Evolutionary conservation across 352 stramenopile species (phyloP), one percentile per base, ranked within the genome.

Genomic region (Halophytophthora polymorphica): DNA sequence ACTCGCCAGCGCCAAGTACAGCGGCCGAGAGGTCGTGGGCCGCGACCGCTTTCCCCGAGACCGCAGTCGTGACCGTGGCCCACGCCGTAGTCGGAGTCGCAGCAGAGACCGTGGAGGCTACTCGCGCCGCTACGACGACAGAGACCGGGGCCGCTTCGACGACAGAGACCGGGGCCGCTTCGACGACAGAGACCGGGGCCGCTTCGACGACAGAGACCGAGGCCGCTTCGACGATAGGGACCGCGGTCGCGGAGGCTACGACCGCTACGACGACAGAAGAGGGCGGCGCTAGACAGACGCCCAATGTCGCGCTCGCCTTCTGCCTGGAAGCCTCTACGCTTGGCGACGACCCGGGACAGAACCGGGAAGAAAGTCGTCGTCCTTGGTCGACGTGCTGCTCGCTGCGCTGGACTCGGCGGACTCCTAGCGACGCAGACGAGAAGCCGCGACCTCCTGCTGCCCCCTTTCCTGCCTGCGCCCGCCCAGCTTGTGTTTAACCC

Each of bases 1-100:
- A 41, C 73, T 85, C 47, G 83, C 83, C 17, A 91, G 80, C 57
- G 64, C 68, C 45, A 91, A 88, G 61, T 91, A 91, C 61, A 77
- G 80, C 13, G 38, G 62, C 25, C 25, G 25, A 8, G 25, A 31
- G 25, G 58, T 66, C 13, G 37, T 22, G n/a, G 29, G 49, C 22
- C 54, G 61, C 14, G 50, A 68, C 35, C 77, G 71, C 35, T 62
- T 54, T 23, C 69, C 61, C 52, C 64, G 73, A 29, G 74, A 77
- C 50, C 74, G 77, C 28, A 71, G 70, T 58, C 60, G 74, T 4
- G 67, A 74, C 34, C 60, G 73, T 22, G 67, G 70, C 45, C 74
- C 65, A 15, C 34, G 38, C 29, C 61, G 60, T 17, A 63, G 59
- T 42, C 64, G 70, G 29, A 78, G 70, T 64, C 75, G 75, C 33